These are phyloP conservation scores for Ceratobasidium sp. DNA, from an alignment of 1,284 basidiomycete genomes.

Conservation along the genomic window DNA sequence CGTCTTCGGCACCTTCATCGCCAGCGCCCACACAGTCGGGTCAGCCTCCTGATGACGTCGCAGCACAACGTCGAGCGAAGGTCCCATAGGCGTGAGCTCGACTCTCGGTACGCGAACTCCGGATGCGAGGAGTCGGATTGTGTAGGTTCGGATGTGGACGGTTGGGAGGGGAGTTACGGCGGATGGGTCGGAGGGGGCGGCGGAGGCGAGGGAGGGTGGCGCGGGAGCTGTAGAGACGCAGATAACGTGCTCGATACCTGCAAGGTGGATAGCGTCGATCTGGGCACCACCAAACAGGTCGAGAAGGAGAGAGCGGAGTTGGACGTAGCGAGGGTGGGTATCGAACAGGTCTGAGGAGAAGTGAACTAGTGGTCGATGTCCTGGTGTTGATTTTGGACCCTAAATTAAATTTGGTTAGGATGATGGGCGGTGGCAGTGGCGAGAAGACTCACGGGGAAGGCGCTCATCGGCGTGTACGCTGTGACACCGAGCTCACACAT, in stretches of 20 bases:
- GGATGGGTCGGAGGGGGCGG: constrained; percentile 58
- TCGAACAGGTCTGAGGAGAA: constrained; percentile 95
- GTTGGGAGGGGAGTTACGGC: constrained; percentile 75
- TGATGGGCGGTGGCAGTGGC: neutral
- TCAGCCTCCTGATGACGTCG: constrained; percentile 81
- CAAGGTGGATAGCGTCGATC: constrained; percentile 84
- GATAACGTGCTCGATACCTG: constrained; percentile 92
- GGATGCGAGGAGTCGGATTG: constrained; percentile 76
- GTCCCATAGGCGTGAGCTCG: constrained; percentile 90
- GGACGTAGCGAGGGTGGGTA: constrained; percentile 88
- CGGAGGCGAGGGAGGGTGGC: constrained; percentile 70
- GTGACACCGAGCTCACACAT: constrained; percentile 95
- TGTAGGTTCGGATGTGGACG: constrained; percentile 91
- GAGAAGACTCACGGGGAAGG: constrained; percentile 73
- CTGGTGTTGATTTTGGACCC: constrained; percentile 88
- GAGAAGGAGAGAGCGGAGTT: constrained; percentile 92
- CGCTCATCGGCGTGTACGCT: constrained; percentile 77
- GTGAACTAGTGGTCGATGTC: constrained; percentile 93
- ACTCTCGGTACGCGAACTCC: constrained; percentile 83
- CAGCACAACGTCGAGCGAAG: constrained; percentile 85
- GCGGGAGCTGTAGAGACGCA: constrained; percentile 82
- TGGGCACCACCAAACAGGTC: constrained; percentile 89
- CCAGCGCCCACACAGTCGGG: constrained; percentile 80
- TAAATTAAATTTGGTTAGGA: constrained; percentile 52
- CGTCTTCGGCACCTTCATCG: constrained; percentile 86